Evolutionary conservation across 2,329 filamentous ascomycete genomes (phyloP).

Genomic region (Emericellopsis cladophorae): DNA sequence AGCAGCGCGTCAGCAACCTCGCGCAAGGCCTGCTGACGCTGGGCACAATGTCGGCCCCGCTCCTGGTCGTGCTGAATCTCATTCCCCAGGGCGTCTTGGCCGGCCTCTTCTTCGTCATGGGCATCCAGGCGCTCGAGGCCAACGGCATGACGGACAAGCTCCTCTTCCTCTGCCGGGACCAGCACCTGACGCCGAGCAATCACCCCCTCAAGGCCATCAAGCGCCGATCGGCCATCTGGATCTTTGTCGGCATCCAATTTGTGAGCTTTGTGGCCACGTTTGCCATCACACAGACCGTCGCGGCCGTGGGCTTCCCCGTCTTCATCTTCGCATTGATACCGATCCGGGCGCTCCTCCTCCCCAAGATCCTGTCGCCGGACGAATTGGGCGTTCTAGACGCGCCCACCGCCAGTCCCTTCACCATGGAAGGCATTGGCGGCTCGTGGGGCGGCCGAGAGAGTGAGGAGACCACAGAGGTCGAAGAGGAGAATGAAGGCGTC

Average conservation of each 20-base stretch:
- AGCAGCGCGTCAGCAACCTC: constrained; percentile 69
- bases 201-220: constrained; percentile 49
- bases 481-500: constrained; percentile 8
- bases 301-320: constrained; percentile 69
- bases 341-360: constrained; percentile 49
- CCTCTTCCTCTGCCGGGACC: constrained; percentile 56
- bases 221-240: constrained; percentile 57
- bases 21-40: constrained; percentile 67
- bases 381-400: constrained; percentile 55
- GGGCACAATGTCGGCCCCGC: constrained; percentile 64
- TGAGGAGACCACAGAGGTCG: constrained; percentile 2
- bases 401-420: constrained; percentile 64
- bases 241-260: constrained; percentile 57
- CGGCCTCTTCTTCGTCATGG: constrained; percentile 78
- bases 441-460: constrained; percentile 30
- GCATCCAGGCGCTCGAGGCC: constrained; percentile 60
- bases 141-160: constrained; percentile 71
- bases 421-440: constrained; percentile 64
- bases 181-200: constrained; percentile 40
- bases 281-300: constrained; percentile 72
- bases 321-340: constrained; percentile 61
- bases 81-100: constrained; percentile 72
- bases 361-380: constrained; percentile 42
- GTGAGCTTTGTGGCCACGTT: constrained; percentile 66
- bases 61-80: constrained; percentile 61